Percentiles rank a stretch among this genome's conserved stretches.
Conservation (phyloP, 805 yeast genomes). For the Torulaspora franciscae region DNA sequence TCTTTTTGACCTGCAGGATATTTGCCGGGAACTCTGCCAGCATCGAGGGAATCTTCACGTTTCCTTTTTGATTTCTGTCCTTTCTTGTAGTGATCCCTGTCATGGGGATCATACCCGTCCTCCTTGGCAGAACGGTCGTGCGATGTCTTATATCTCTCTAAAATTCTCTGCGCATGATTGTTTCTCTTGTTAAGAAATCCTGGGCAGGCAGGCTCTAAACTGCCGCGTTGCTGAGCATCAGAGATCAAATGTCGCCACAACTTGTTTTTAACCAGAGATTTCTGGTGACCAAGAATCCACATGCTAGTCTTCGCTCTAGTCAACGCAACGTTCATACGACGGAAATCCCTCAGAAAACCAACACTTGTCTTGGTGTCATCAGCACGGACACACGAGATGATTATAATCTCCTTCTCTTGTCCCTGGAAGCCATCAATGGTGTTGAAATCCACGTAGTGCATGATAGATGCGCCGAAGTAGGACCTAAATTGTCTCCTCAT, state of each 20-base stretch:
- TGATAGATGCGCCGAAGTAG: constrained; percentile 58
- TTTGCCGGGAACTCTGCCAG: constrained; percentile 5
- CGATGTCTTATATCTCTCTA: constrained; percentile 13
- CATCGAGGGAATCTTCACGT: constrained; percentile 2
- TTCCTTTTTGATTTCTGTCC: constrained; percentile 5
- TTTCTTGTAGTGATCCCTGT: constrained; percentile 8
- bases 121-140: constrained; percentile 8
- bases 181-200: constrained; percentile 27
- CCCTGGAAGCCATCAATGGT: constrained; percentile 98
- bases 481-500: constrained; percentile 53
- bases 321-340: constrained; percentile 96
- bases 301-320: constrained; percentile 89
- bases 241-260: constrained; percentile 69
- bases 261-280: constrained; percentile 56
- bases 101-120: constrained; percentile 13
- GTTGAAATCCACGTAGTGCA: constrained; percentile 73
- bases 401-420: constrained; percentile 90
- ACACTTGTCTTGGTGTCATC: constrained; percentile 52
- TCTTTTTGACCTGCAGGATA: not conserved
- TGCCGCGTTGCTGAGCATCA: constrained; percentile 54
- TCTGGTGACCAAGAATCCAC: constrained; percentile 83
- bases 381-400: constrained; percentile 95
- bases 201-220: constrained; percentile 27
- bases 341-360: constrained; percentile 83
- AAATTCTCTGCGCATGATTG: constrained; percentile 14